Base-by-base conservation (phyloP, 2,329 filamentous ascomycete species). In the Plenodomus biglobosus region DNA sequence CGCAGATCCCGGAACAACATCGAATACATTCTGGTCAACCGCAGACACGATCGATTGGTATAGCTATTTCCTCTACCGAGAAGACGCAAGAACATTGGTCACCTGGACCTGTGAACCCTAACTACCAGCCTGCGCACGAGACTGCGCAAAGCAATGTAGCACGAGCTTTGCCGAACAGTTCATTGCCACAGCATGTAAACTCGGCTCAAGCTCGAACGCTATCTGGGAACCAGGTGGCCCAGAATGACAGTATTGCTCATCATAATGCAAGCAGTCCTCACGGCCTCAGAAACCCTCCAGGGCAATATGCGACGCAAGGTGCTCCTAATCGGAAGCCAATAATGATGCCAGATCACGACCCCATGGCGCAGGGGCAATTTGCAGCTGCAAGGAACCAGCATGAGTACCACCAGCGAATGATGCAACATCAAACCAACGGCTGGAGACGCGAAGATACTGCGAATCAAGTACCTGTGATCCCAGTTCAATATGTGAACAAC, bases 391-490 rank as follows among this genome's bases (percentile, higher is more conserved):
- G 58, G 17, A 66, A 66, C 40, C 57, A 69, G 30, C 62, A 64
- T 39, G 68, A 66, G 44, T 57, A 52, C 39, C 63, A 65, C 34
- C 68, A 69, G 27, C 65, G 66, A 37, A 58, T 62, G 58, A 63
- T 62, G 62, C 59, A 58, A 34, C 61, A 51, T 18, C 61, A 71
- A 36, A 59, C 66, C 17, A 70, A 72, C 32, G 54, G 64, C 47
- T 72, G 77, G 13, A 73, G 73, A 27, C 65, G 73, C 1, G 73
- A 75, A 16, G 66, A 67, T 11, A 68, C 64, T n/a, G 74, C 77
- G 39, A 73, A 70, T 49, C 67, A 73, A 8, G 53, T 71, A 13
- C 61, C 70, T 8, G 69, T 70, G 2, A 68, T 72, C 16, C 42
- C 73, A 65, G 71, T 72, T 13, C 67, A 57, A 13, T 42, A 45